phyloP scores from a whole-genome alignment of 208 protist genomes.

The Trypanosoma cruzi region DNA sequence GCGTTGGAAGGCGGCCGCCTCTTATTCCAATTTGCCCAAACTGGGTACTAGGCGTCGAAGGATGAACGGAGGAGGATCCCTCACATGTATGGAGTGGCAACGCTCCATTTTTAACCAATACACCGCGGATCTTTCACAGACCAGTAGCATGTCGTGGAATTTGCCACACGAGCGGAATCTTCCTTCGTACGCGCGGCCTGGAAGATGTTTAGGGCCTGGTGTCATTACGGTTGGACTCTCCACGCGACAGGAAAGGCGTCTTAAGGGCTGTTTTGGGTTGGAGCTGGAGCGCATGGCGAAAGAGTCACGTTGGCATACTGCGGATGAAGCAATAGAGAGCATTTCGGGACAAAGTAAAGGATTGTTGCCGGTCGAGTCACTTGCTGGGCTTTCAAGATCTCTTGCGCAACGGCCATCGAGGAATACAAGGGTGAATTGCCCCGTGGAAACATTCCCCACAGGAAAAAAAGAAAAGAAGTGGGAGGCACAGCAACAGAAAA shows the following conservation, averaged over 20 bases:
- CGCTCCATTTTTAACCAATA: slow-evolving; percentile 3
- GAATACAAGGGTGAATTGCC: background rate
- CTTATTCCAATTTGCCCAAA: background rate
- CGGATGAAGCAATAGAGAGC: slow-evolving; percentile 6
- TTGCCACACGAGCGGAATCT: background rate
- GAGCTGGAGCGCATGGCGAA: slow-evolving; percentile 13
- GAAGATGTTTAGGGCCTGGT: background rate
- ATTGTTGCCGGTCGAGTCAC: slow-evolving; percentile 1
- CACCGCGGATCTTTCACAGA: background rate
- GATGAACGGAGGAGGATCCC: background rate
- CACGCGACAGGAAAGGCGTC: background rate
- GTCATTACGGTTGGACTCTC: slow-evolving; percentile 15
- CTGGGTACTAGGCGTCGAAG: background rate
- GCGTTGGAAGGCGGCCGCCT: background rate
- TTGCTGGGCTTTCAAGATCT: slow-evolving; percentile 1
- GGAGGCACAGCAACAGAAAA: background rate
- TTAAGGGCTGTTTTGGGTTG: slow-evolving; percentile 4
- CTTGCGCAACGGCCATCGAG: background rate
- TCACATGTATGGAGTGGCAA: background rate
- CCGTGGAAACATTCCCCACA: background rate
- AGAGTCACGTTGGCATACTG: background rate
- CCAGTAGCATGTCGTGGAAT: background rate
- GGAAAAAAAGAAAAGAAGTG: background rate
- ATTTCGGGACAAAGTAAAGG: background rate
- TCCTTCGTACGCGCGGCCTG: slow-evolving; percentile 9